A percentile compares a stretch with the other conserved stretches of the same genome.
Evolutionary conservation across 2,329 filamentous ascomycete genomes (phyloP).

Genomic region (Aureobasidium sp.): DNA sequence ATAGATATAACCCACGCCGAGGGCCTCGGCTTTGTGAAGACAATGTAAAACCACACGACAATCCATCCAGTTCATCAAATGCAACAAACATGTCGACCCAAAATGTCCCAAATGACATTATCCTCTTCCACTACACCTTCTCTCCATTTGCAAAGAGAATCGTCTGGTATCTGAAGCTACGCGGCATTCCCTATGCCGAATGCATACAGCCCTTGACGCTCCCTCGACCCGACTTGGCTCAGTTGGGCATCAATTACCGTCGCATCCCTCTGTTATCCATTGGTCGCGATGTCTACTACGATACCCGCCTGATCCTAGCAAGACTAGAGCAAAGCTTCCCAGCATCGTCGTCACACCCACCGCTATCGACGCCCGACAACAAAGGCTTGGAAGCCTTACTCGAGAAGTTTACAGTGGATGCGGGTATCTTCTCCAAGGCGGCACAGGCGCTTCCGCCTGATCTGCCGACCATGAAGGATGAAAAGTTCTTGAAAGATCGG

Average conservation of each 20-base stretch:
- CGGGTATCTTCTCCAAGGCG: constrained; percentile 47
- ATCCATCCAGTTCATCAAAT: background rate
- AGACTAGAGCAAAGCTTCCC: constrained; percentile 55
- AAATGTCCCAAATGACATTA: constrained; percentile 36
- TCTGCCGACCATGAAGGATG: constrained; percentile 47
- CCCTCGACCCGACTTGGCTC: constrained; percentile 56
- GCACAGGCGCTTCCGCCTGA: constrained; percentile 50
- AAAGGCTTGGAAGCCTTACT: constrained; percentile 48
- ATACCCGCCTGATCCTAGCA: constrained; percentile 59
- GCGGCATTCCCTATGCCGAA: constrained; percentile 58
- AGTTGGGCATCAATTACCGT: constrained; percentile 56
- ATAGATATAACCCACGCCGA: background rate
- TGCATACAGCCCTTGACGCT: constrained; percentile 61
- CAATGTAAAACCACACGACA: background rate
- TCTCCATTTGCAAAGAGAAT: constrained; percentile 59
- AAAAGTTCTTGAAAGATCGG: constrained; percentile 53
- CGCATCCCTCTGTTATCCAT: constrained; percentile 62
- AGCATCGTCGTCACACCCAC: constrained; percentile 18
- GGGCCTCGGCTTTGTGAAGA: background rate
- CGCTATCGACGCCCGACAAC: constrained; percentile 29
- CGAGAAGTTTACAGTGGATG: constrained; percentile 48
- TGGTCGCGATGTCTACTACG: constrained; percentile 59
- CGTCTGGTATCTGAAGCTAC: constrained; percentile 59
- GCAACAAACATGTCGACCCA: constrained; percentile 18
- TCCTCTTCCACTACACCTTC: constrained; percentile 58